These are phyloP conservation scores for Hygrophila difformis DNA, from an alignment of 257 asterid species.

Conservation along the genomic window DNA sequence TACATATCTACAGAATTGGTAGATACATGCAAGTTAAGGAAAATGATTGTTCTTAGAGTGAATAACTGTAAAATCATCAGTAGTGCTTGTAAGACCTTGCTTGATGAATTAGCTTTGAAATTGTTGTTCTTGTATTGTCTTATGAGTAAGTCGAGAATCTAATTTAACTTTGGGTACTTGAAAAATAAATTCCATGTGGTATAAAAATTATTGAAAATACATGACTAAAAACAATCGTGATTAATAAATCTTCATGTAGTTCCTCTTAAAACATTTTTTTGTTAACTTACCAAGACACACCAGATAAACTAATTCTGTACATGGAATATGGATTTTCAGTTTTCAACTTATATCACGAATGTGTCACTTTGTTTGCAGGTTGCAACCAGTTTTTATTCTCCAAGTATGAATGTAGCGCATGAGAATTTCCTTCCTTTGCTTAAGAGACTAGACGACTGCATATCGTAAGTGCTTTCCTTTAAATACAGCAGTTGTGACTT, in stretches of 20 bases:
- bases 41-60: background rate
- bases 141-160: background rate
- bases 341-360: constrained; percentile 24
- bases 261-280: background rate
- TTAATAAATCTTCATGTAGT: constrained; percentile 4
- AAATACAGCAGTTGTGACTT: too few relatives aligned
- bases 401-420: constrained; percentile 73
- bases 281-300: background rate
- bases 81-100: constrained; percentile 8
- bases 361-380: constrained; percentile 54
- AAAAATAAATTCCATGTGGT: constrained; percentile 6
- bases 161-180: constrained; percentile 7
- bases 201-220: background rate
- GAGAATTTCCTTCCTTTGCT: constrained; percentile 85
- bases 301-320: constrained; percentile 4
- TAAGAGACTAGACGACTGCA: constrained; percentile 91
- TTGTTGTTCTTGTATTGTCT: constrained; percentile 5
- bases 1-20: constrained; percentile 2
- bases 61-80: constrained; percentile 1
- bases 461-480: constrained; percentile 56
- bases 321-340: constrained; percentile 5
- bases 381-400: constrained; percentile 87
- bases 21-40: background rate
- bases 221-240: constrained; percentile 2
- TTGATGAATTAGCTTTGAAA: constrained; percentile 7